A percentile compares a stretch with the other conserved stretches of the same genome.
Evolutionary conservation across 2,329 filamentous ascomycete species (phyloP).

Genomic region (Paecilomyces fulvus): DNA sequence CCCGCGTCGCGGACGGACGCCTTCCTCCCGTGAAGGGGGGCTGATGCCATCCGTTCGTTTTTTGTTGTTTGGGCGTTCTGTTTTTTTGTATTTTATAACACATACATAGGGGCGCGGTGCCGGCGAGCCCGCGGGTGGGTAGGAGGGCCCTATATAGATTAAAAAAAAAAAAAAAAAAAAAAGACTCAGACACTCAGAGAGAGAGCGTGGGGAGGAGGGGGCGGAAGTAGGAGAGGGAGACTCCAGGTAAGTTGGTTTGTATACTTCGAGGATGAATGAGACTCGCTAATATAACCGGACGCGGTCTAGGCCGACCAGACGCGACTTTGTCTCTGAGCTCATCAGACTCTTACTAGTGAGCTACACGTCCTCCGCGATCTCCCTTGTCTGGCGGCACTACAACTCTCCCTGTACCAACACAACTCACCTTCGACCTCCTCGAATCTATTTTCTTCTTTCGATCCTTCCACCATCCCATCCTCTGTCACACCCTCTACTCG

Average conservation of each 20-base stretch:
- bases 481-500: constrained; percentile 2
- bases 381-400: neutral
- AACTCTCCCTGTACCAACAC: neutral
- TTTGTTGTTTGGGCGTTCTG: neutral
- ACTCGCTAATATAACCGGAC: constrained; percentile 4
- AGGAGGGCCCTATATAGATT: neutral
- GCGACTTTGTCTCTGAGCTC: constrained; percentile 1
- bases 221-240: neutral
- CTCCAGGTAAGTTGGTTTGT: neutral
- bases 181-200: no score
- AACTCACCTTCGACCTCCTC: neutral
- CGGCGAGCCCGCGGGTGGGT: no score
- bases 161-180: neutral
- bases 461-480: neutral
- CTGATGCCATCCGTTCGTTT: neutral
- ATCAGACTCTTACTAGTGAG: neutral
- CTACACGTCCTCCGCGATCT: neutral
- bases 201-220: neutral
- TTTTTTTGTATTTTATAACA: neutral
- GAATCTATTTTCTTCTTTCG: constrained; percentile 1
- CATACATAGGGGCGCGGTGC: no score
- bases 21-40: no score
- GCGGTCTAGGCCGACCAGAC: neutral
- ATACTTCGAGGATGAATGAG: neutral
- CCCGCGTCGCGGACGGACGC: no score